Base-by-base conservation (phyloP, 2,329 filamentous ascomycete species). In the Botrytis hyacinthi region DNA sequence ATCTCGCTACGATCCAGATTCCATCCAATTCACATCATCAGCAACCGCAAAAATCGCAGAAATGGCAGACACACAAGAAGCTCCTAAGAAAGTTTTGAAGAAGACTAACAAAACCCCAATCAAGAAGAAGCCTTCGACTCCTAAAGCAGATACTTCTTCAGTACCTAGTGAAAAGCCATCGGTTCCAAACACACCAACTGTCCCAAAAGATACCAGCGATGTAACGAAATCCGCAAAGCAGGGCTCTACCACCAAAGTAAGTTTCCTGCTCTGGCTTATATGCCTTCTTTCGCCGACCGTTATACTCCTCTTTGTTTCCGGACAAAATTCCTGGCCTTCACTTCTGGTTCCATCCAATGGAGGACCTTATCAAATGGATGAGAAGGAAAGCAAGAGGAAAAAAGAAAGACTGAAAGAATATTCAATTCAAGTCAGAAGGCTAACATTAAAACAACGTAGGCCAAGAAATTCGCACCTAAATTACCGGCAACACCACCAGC, bases 391-490 rank as follows among this genome's bases (percentile, higher is more conserved):
- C 26, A 68, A 57, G 46, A 59, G 42, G 40, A 68, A 59, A 40
- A 68, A 32, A 54, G 66, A 68, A 57, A 69, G 59, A 69, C 44
- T 73, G 40, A 67, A 57, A 35, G 57, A 73, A 48, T 69, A 73
- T 69, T 73, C 71, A n/a, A 68, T 72, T 32, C 62, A 40, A 44
- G 51, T 72, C 54, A 59, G 51, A 73, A 48, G 51, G 71, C 71
- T 73, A 73, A 73, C 71, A n/a, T n/a, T 73, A 16, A 51, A 69
- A 44, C 46, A 73, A 73, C 68, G 71, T 73, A 73, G 71, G 71
- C 71, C 63, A 73, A 73, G 54, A 73, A 73, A 46, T 73, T 73
- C n/a, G 57, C 71, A 73, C 71, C 71, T 32, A 73, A 73, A 40
- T 18, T 57, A 73, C 71, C 71, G 40, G 57, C 51, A 66, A 73